Conservation (phyloP, 345 rosid species). For the Eucalyptus victrix region DNA sequence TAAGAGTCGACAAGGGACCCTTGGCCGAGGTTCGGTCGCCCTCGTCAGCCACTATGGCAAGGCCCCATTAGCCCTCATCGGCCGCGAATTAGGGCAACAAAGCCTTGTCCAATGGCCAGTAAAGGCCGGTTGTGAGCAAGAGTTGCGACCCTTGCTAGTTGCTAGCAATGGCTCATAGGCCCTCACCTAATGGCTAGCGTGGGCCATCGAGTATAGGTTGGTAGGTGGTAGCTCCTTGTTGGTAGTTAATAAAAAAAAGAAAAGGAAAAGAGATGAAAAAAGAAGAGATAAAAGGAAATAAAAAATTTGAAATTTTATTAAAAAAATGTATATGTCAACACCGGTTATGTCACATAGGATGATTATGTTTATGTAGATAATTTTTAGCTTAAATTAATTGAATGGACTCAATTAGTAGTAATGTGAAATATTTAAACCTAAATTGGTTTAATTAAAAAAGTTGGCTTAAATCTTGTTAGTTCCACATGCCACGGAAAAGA, state of each 20-base stretch:
- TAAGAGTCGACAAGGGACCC: neutral
- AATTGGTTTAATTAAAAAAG: too few species aligned
- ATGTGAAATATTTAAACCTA: neutral
- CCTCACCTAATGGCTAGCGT: neutral
- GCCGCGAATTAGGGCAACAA: rapidly evolving
- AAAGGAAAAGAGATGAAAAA: neutral
- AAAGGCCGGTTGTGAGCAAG: too few species aligned
- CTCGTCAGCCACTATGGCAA: too few species aligned
- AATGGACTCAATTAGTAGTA: neutral
- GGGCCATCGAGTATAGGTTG: too few species aligned
- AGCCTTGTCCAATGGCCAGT: too few species aligned
- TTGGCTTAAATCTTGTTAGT: neutral
- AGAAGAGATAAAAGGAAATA: neutral
- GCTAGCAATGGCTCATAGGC: neutral
- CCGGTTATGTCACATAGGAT: too few species aligned
- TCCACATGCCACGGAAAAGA: neutral
- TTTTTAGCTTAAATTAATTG: neutral
- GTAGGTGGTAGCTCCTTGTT: too few species aligned
- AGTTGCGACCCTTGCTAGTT: neutral
- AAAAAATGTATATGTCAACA: neutral
- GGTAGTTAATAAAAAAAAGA: neutral
- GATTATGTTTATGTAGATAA: neutral
- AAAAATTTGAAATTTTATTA: neutral
- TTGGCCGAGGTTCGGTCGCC: rapidly evolving
- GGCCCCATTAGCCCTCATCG: too few species aligned